These are phyloP conservation scores for Monilinia fructicola DNA, from an alignment of 2,329 filamentous ascomycete species.

Conservation along the genomic window DNA sequence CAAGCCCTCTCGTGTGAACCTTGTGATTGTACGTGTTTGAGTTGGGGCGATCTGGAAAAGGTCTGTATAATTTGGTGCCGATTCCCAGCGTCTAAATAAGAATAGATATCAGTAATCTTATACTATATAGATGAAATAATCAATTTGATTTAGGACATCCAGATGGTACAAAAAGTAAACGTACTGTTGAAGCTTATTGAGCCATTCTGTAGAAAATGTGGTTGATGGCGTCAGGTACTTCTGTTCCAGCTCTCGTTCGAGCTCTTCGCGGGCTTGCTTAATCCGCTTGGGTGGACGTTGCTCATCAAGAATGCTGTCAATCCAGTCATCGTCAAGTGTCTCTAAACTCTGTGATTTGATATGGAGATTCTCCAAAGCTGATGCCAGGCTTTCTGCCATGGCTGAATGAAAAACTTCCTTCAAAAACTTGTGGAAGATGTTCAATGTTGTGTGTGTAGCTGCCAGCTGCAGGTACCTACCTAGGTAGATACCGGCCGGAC, in stretches of 20 bases:
- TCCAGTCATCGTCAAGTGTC: slow-evolving; percentile 43
- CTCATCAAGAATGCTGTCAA: slow-evolving; percentile 60
- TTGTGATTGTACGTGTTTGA: slow-evolving; percentile 90
- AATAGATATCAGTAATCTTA: slow-evolving; percentile 25
- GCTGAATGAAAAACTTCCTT: slow-evolving; percentile 7
- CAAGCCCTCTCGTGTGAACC: slow-evolving; percentile 86
- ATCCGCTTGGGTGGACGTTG: slow-evolving; percentile 51
- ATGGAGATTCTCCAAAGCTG: slow-evolving; percentile 53
- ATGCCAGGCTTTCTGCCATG: slow-evolving; percentile 44
- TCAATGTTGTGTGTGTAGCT: not conserved
- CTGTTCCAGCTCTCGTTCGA: slow-evolving; percentile 70
- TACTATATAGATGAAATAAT: slow-evolving; percentile 9
- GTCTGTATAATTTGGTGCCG: slow-evolving; percentile 74
- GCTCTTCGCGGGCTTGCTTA: slow-evolving; percentile 55
- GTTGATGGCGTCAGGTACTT: slow-evolving; percentile 78
- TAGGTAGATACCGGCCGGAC: no score
- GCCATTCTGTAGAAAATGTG: slow-evolving; percentile 79
- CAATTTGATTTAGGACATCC: not conserved
- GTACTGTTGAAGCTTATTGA: slow-evolving; percentile 81
- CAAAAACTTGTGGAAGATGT: slow-evolving; percentile 3
- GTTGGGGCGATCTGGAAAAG: slow-evolving; percentile 86
- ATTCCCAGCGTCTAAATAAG: slow-evolving; percentile 67
- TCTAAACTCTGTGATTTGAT: slow-evolving; percentile 41
- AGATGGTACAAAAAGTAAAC: slow-evolving; percentile 27
- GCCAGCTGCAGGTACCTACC: not conserved